Evolutionary conservation across 2,329 filamentous ascomycete genomes (phyloP), one percentile per base, ranked within the genome.

Genomic region (Cladosporium sp.): DNA sequence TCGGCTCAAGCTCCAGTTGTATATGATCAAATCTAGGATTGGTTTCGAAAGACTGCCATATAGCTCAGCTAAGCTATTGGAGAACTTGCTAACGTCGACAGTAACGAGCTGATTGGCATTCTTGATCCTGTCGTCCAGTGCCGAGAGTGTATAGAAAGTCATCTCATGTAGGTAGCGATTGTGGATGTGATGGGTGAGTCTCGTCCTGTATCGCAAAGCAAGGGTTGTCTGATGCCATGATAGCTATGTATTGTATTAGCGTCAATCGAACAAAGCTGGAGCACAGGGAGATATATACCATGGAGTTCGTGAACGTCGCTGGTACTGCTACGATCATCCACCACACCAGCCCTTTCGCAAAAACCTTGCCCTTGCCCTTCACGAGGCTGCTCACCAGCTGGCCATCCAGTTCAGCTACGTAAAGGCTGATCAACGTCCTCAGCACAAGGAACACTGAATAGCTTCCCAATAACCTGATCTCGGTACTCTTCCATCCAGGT

Each of bases 291-390:
- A 6, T 40, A 73, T 84, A 74, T 75, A 94, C 90, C 94, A 99
- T 99, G 0, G 92, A 97, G 75, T 99, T 99, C 40, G 94, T 99
- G 73, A 97, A 97, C 0, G 94, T 97, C 1, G 94, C 94, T 9
- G 94, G 94, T 15, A 99, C 83, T 25, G 94, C 93, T 65, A 99
- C 94, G 58, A 93, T 74, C 94, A 99, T 99, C 94, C 94, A 99
- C 92, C 93, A 97, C 5, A 95, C 84, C 67, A 99, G 86, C 0
- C 91, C 87, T 66, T 87, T 86, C 67, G 97, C 71, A 66, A 99
- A 99, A 65, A 96, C 92, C 73, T 86, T 90, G 15, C 93, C 94
- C 65, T 88, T 94, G 1, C 94, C 94, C 74, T 92, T 88, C 47
- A 99, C 92, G 58, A 99, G 78, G 64, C 86, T 92, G 76, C 94